These are phyloP conservation scores for Picea abies DNA, from an alignment of 83 land plant species.

Conservation along the genomic window DNA sequence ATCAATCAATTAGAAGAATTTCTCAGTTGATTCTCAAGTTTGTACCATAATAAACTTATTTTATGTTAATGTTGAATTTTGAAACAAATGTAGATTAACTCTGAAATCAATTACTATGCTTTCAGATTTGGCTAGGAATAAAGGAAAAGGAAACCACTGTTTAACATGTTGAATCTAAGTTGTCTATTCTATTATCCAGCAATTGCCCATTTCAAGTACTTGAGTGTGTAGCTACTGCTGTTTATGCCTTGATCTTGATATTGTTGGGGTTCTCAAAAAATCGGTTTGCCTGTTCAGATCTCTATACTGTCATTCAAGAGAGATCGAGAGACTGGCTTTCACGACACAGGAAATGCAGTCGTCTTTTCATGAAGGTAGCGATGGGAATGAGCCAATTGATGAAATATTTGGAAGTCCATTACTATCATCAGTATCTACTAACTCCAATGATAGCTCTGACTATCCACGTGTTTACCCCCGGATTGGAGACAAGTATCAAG, in stretches of 20 bases:
- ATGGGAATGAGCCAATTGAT: background rate
- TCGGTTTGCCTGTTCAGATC: background rate
- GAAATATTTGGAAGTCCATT: background rate
- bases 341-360: background rate
- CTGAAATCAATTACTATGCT: too few relatives aligned
- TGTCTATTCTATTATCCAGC: background rate
- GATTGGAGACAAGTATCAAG: slow-evolving; percentile 67
- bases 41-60: too few relatives aligned
- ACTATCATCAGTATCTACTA: slow-evolving; percentile 3
- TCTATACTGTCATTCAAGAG: background rate
- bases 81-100: too few relatives aligned
- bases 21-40: too few relatives aligned
- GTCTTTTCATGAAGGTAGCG: background rate
- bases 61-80: too few relatives aligned
- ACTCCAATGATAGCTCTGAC: slow-evolving; percentile 21
- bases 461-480: slow-evolving; percentile 34
- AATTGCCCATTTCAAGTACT: background rate
- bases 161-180: too few relatives aligned
- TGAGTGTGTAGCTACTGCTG: background rate
- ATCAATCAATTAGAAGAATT: too few relatives aligned
- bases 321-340: background rate
- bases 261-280: background rate
- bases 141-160: too few relatives aligned
- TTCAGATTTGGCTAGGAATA: too few relatives aligned
- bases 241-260: background rate